Evolutionary conservation across 106 monocot genomes (phyloP), one percentile per base, ranked within the genome.

Genomic region (Acorus calamus): DNA sequence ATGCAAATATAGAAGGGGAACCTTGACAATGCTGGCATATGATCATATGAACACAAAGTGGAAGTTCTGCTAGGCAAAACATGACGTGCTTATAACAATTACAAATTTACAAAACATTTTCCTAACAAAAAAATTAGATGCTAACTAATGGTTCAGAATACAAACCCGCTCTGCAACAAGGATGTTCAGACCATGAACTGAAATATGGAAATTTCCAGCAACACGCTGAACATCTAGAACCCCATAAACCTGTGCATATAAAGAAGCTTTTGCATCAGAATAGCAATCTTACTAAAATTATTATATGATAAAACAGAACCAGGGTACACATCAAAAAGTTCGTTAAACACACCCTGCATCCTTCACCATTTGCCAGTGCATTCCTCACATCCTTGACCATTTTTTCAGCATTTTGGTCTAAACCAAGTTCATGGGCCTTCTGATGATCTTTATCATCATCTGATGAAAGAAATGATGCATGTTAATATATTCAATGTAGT

Each of bases 181-280:
- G 68, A 85, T 74, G 62, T 83, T 96, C 56, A 96, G 77, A 10
- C 96, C 96, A 79, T 96, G 96, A 52, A 96, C 78, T 14, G 96
- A 96, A 6, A 96, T 71, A 69, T 96, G 96, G 60, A 96, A 96
- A 66, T 96, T 96, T 8, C 96, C 96, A 79, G 96, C 96, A 62
- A 96, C 91, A 65, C 96, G 87, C 56, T 96, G 96, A 52, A 96
- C 96, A 78, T 96, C 91, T 72, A 96, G 63, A 51, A 91, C 76
- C 12, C 96, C 96, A 85, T 77, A 96, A 7, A 96, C 78, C 96
- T 96, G 78, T 62, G 13, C 4, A 66, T 50, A 70, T 14, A 71
- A 49, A 65, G 7, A 72, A 68, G 43, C 12, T 42, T 56, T 42
- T 10, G 41, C 14, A 51, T 28, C 50, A 64, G 28, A 50, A 28